These are phyloP conservation scores for Leccinum variicolor DNA, from an alignment of 768 basidiomycete genomes.

Conservation along the genomic window DNA sequence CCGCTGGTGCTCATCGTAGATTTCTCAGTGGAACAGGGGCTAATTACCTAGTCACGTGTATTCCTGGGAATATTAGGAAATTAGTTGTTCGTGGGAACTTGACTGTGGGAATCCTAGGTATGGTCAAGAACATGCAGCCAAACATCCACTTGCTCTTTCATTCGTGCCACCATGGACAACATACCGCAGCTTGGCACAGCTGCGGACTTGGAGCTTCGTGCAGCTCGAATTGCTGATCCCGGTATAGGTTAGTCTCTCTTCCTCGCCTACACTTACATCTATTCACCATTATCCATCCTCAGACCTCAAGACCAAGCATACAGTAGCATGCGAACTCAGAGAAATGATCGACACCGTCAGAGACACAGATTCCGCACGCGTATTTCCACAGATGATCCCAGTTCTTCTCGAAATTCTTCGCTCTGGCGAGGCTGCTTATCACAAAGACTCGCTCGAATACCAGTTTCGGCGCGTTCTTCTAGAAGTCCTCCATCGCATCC, in stretches of 20 bases:
- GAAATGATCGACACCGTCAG: slow-evolving; percentile 79
- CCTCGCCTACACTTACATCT: neutral
- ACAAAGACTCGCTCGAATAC: slow-evolving; percentile 68
- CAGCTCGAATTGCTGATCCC: slow-evolving; percentile 72
- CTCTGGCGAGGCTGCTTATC: slow-evolving; percentile 61
- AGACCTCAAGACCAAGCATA: slow-evolving; percentile 73
- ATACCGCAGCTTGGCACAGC: slow-evolving; percentile 42
- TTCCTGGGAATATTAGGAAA: neutral
- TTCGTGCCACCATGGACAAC: slow-evolving; percentile 37
- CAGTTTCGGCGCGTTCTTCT: slow-evolving; percentile 84
- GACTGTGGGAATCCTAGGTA: no score
- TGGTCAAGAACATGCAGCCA: slow-evolving; percentile 12
- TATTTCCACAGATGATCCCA: slow-evolving; percentile 70
- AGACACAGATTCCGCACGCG: slow-evolving; percentile 68
- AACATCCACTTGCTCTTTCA: slow-evolving; percentile 17
- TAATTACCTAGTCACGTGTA: slow-evolving; percentile 24
- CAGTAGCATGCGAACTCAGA: slow-evolving; percentile 72
- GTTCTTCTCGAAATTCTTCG: slow-evolving; percentile 70
- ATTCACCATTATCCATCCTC: slow-evolving; percentile 1
- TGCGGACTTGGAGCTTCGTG: slow-evolving; percentile 67
- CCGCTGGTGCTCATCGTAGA: no score
- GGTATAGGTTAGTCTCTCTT: slow-evolving; percentile 55
- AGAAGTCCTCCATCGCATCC: slow-evolving; percentile 87
- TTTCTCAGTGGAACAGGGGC: neutral
- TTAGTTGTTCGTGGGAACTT: no score